Evolutionary conservation across 2,329 filamentous ascomycete genomes (phyloP).

Genomic region (Pseudonectria buxi): DNA sequence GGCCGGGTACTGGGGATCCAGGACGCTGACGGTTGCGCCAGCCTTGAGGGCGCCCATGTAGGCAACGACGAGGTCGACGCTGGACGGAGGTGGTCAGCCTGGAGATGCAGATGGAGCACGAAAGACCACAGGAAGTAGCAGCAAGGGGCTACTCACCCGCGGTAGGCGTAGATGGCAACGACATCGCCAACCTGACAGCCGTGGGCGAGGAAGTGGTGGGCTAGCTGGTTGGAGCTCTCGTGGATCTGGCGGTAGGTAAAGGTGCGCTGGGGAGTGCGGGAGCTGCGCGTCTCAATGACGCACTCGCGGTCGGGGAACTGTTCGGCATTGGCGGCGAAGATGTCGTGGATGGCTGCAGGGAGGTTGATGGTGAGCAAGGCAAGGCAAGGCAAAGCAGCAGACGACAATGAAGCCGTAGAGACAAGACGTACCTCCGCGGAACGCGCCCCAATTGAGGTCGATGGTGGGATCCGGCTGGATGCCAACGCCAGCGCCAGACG

Average conservation of each 20-base stretch:
- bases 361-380: background rate
- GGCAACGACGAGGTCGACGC: conserved; percentile 57
- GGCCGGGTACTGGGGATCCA: conserved; percentile 60
- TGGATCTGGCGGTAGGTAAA: conserved; percentile 87
- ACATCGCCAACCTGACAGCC: conserved; percentile 77
- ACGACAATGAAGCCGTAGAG: no score
- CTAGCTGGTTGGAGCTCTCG: conserved; percentile 73
- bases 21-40: conserved; percentile 56
- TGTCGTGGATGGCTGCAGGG: conserved; percentile 54
- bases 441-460: conserved; percentile 62
- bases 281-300: conserved; percentile 42
- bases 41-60: conserved; percentile 64
- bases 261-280: conserved; percentile 47
- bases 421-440: conserved; percentile 37
- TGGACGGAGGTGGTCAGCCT: background rate
- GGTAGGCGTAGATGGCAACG: conserved; percentile 86
- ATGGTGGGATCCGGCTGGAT: conserved; percentile 54
- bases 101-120: no score
- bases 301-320: conserved; percentile 55
- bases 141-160: conserved; percentile 40
- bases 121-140: background rate
- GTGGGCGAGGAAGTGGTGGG: conserved; percentile 67
- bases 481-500: conserved; percentile 17
- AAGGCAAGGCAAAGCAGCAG: background rate
- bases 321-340: conserved; percentile 60